A percentile compares a stretch with the other conserved stretches of the same genome.
These are phyloP conservation scores for Sporothrix protearum DNA, from an alignment of 2,329 filamentous ascomycete species.

Conservation along the genomic window DNA sequence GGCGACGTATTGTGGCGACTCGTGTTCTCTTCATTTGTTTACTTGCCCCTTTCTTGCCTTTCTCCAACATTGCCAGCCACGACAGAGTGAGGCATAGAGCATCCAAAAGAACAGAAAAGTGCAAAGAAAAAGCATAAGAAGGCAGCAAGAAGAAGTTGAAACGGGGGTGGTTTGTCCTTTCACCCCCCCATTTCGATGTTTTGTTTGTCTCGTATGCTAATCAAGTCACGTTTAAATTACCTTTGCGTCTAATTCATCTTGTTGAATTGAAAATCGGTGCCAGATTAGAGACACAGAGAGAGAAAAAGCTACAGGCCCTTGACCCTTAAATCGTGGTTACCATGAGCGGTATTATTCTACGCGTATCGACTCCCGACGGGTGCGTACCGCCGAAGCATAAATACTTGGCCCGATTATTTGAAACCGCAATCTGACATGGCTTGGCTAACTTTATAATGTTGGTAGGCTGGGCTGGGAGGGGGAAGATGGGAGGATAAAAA, in stretches of 20 bases:
- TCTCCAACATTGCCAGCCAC: not conserved
- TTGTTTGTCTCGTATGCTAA: too few relatives aligned
- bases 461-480: not conserved
- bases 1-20: not conserved
- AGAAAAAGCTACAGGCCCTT: too few relatives aligned
- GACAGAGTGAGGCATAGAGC: not conserved
- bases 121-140: too few relatives aligned
- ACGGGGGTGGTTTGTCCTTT: too few relatives aligned
- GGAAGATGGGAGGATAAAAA: not conserved
- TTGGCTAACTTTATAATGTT: slow-evolving; percentile 14
- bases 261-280: too few relatives aligned
- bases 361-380: not conserved
- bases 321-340: not conserved
- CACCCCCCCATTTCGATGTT: too few relatives aligned
- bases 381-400: not conserved
- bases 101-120: too few relatives aligned
- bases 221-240: too few relatives aligned
- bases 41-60: not conserved
- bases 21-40: not conserved
- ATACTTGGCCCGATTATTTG: not conserved
- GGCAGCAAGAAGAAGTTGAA: too few relatives aligned
- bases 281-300: too few relatives aligned
- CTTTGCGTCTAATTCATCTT: too few relatives aligned
- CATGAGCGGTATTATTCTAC: not conserved
- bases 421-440: not conserved